These are phyloP conservation scores for Fonsecaea erecta DNA, from an alignment of 2,329 filamentous ascomycete genomes.

Conservation along the genomic window DNA sequence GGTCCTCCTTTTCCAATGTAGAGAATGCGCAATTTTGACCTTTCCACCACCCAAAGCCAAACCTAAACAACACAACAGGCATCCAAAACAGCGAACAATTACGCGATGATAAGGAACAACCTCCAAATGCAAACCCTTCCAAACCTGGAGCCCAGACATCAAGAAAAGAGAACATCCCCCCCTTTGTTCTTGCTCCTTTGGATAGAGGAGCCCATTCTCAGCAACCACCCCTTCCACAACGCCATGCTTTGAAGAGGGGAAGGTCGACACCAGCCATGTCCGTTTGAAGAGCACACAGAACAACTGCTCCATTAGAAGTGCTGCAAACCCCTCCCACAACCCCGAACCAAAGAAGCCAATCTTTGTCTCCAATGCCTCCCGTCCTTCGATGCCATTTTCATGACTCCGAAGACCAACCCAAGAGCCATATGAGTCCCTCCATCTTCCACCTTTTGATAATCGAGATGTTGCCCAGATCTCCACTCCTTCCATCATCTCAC, in stretches of 20 bases:
- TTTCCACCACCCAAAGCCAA: background rate
- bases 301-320: background rate
- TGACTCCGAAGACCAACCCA: conserved; percentile 8
- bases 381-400: conserved; percentile 5
- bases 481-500: conserved; percentile 17
- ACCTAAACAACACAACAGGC: background rate
- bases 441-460: conserved; percentile 20
- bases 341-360: background rate
- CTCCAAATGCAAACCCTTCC: background rate
- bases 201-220: background rate
- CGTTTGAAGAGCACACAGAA: conserved; percentile 20
- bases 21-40: conserved; percentile 1
- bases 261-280: conserved; percentile 27
- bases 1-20: background rate
- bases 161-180: background rate
- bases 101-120: conserved; percentile 11
- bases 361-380: conserved; percentile 1
- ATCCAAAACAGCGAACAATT: conserved; percentile 5
- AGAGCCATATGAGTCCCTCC: background rate
- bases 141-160: background rate
- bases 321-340: conserved; percentile 5
- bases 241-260: conserved; percentile 25
- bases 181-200: background rate
- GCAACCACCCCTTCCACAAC: conserved; percentile 18
- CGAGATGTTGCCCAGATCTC: conserved; percentile 17